Percentiles rank a stretch among this genome's conserved stretches.
phyloP scores from a whole-genome alignment of 169 alveolate genomes.

The Amoebophrya sp. region DNA sequence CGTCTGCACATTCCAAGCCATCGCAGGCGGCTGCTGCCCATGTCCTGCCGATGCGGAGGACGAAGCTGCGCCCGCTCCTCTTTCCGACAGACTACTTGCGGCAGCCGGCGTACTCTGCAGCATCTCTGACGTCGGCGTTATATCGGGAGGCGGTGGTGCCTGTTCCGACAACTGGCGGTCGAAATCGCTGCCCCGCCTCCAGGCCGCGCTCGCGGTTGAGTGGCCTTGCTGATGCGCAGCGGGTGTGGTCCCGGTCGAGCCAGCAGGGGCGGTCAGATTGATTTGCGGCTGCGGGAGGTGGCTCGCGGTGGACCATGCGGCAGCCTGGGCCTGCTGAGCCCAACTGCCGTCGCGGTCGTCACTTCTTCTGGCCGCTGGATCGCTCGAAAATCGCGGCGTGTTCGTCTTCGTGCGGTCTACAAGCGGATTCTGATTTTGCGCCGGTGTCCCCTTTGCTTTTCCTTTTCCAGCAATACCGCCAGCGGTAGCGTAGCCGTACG shows the following conservation, averaged over 20 bases:
- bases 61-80: neutral
- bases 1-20: neutral
- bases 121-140: no score
- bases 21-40: neutral
- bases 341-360: neutral
- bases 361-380: no score
- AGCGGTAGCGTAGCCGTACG: no score
- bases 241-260: neutral
- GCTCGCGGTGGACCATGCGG: neutral
- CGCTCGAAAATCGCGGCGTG: no score
- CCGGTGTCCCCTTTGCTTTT: no score
- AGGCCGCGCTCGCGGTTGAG: no score
- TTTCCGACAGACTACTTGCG: neutral
- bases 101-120: neutral
- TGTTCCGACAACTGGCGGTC: neutral
- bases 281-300: neutral
- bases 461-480: no score
- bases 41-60: neutral
- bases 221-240: no score
- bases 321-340: neutral
- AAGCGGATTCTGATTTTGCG: no score
- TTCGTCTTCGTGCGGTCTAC: no score
- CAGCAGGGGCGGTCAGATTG: neutral
- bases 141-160: neutral
- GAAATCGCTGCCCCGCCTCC: no score